Percentiles rank a stretch among this genome's conserved stretches.
phyloP scores from a whole-genome alignment of 495 filamentous ascomycete genomes.

The Astrothelium subdiscretum region DNA sequence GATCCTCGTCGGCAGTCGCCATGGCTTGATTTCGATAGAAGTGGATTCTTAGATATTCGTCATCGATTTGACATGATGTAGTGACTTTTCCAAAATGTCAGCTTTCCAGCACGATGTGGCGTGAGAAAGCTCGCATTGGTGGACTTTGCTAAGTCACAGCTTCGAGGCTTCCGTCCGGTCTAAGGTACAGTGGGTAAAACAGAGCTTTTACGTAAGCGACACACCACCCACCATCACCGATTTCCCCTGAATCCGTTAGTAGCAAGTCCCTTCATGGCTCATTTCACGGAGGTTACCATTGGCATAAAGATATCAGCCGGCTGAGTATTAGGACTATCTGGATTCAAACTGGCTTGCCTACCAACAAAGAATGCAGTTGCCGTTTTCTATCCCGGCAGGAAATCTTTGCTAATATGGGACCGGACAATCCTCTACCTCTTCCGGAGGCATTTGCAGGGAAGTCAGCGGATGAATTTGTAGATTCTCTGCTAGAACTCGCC shows the following conservation, averaged over 20 bases:
- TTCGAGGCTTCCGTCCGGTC: neutral
- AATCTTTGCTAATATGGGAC: conserved; percentile 30
- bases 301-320: no score
- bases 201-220: neutral
- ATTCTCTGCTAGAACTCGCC: conserved; percentile 64
- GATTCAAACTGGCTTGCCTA: no score
- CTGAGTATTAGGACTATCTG: no score
- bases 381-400: neutral
- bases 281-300: no score
- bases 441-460: conserved; percentile 40
- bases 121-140: neutral
- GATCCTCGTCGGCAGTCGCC: conserved; percentile 61
- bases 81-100: no score
- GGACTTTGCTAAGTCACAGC: neutral
- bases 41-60: no score
- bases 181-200: no score
- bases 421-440: conserved; percentile 45
- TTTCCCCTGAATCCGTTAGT: no score
- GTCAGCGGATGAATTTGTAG: conserved; percentile 58
- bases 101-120: no score
- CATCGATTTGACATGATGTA: no score
- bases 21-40: neutral
- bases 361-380: neutral
- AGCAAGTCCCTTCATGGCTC: no score
- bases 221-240: no score